Evolutionary conservation across 2,329 filamentous ascomycete species (phyloP), one percentile per base, ranked within the genome.

Genomic region (Alternaria triticina): DNA sequence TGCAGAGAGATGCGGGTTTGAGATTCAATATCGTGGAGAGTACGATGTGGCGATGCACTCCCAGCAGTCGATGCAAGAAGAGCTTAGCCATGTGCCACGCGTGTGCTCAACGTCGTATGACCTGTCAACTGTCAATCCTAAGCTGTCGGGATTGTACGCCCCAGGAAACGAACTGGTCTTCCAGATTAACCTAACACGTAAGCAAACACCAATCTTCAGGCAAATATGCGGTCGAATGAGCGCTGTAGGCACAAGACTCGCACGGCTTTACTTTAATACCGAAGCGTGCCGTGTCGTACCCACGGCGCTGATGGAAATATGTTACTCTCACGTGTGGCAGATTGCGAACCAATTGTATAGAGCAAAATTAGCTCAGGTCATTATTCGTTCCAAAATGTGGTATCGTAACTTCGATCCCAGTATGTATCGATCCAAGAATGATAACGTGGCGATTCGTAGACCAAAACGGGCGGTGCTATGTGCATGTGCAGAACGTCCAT

Each of bases 321-420:
- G 54, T 54, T 33, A 43, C 33, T 44, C 60, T 62, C 56, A 62
- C 60, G 49, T 30, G 20, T 57, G 54, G 25, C 25, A 52, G 40
- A 49, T 22, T 27, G n/a, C 20, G 47, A 40, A 54, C 60, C 56
- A 62, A 59, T 71, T 43, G 47, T 67, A 59, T 45, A 45, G 61
- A 64, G 64, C 60, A 51, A 54, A 10, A 57, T 47, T 3, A 55
- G 66, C 62, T 49, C 56, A 59, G 45, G 57, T 74, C 71, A 65
- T 73, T 55, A 71, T 67, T 70, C 68, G 61, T 70, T 68, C 59
- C 58, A 64, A 69, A 47, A 57, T 64, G 59, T 59, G 55, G 61
- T 59, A 64, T 67, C 54, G 62, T 64, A 58, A 58, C 43, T 56
- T 55, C 55, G 44, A 51, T 69, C 58, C 62, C 61, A 60, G 58